Base-by-base conservation (phyloP, 2,329 filamentous ascomycete genomes). In the Paraphaeosphaeria minitans region DNA sequence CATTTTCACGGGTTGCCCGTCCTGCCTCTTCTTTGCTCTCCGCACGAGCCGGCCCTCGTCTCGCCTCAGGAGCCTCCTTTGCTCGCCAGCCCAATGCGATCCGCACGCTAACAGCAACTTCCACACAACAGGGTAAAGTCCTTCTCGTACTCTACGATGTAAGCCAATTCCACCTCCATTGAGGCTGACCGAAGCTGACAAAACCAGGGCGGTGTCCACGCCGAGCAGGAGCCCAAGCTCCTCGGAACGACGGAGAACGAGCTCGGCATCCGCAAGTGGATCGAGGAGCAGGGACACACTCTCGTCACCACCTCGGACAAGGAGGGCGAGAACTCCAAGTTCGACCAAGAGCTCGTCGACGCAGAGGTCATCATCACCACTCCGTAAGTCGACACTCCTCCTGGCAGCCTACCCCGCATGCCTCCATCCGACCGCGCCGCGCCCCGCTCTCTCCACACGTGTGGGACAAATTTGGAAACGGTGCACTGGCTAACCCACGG, bases 281-380 rank as follows among this genome's bases (percentile, higher is more conserved):
- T 99, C 70, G 95, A 98, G 85, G 91, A 94, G 63, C 89, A 96
- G 79, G 95, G 95, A 73, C 95, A 99, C 87, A 96, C 92, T 65
- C 87, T 99, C 62, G 87, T 99, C 70, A 99, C 95, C 73, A 99
- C 95, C 66, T 97, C 93, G 47, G 92, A 97, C 85, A 99, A 99
- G 85, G 95, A 99, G 72, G 90, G 92, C 67, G 90, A 92, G 82
- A 86, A 90, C 85, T 98, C 94, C 61, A 90, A 85, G 68, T 98
- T 99, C 70, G 95, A 98, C 81, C 86, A 93, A 83, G 92, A 99
- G 83, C 87, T 99, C 56, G 93, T 95, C 62, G 95, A 98, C 77
- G 93, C 95, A 63, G 95, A 99, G 81, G 85, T 99, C 80, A 98
- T 99, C 86, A 98, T 99, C 82, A 99, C 95, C 70, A 99, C 95